Base-by-base conservation (phyloP, 768 basidiomycete species). In the Lactarius hengduanensis region DNA sequence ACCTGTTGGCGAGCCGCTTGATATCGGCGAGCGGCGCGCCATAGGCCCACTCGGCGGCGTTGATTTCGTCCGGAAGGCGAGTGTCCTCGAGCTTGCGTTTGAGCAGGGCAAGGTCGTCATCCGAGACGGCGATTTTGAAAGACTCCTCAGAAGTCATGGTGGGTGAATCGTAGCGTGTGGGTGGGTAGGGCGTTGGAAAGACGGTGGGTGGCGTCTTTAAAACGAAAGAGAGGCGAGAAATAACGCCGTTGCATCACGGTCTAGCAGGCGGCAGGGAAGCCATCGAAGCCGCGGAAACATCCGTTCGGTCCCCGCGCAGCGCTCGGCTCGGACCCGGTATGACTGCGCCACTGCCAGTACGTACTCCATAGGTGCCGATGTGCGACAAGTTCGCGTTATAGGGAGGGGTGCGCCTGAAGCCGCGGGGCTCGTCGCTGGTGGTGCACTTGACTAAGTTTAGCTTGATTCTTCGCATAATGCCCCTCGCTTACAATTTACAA, bases 21-120 rank as follows among this genome's bases (percentile, higher is more conserved):
- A 76, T 62, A 57, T 75, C 74, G 2, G 57, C 66, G 43, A 43
- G 43, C 8, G 43, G 43, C 7, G 20, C 20, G 18, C 43, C 43
- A 6, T 43, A 43, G 20, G 43, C 8, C 43, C 43, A 43, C 81
- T 75, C 70, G 85, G 83, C 16, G 85, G 18, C 43, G 43, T 43
- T 20, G 43, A 43, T 2, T 18, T 43, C 85, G 81, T 68, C 84
- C 0, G 87, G 87, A n/a, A 87, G 43, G 20, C 43, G 43, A 7
- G 43, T 45, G 43, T 43, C 43, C 7, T 43, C 43, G 7, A 43
- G 43, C 20, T 43, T 43, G 20, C 43, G 43, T 8, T 43, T 45
- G 43, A 45, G 43, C 3, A 45, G 20, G 20, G 43, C 43, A 5
- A 45, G 43, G 2, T 20, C 43, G 20, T 45, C 43, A 18, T 45